Conservation (phyloP, 2,329 filamentous ascomycete genomes). For the Fusarium sp. region DNA sequence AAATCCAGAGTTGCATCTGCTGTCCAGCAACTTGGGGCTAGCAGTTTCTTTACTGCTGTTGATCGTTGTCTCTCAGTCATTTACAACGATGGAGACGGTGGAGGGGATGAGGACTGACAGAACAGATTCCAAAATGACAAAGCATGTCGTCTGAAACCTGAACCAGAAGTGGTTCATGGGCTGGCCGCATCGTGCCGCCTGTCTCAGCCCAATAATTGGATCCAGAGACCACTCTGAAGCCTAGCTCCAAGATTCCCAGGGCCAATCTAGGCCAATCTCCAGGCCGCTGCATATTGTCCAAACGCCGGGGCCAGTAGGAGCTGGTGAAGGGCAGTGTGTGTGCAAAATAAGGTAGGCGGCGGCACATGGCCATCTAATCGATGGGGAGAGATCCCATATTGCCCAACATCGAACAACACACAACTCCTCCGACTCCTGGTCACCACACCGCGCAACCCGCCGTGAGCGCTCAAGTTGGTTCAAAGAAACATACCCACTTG, state of each 20-base stretch:
- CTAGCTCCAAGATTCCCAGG: slow-evolving; percentile 36
- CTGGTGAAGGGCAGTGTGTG: slow-evolving; percentile 10
- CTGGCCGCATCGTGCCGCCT: slow-evolving; percentile 41
- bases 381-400: not conserved
- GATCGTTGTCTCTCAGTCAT: slow-evolving; percentile 32
- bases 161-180: slow-evolving; percentile 39
- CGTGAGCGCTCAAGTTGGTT: not conserved
- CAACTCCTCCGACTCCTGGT: not conserved
- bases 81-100: slow-evolving; percentile 19
- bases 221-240: slow-evolving; percentile 34
- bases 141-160: slow-evolving; percentile 35
- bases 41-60: slow-evolving; percentile 33
- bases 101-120: slow-evolving; percentile 5
- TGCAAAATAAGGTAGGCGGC: slow-evolving; percentile 2
- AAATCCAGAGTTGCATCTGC: slow-evolving; percentile 38
- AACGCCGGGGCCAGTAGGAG: slow-evolving; percentile 18
- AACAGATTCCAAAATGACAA: slow-evolving; percentile 9
- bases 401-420: not conserved
- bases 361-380: not conserved
- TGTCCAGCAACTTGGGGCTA: slow-evolving; percentile 31
- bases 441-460: not conserved
- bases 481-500: not conserved
- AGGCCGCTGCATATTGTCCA: slow-evolving; percentile 20
- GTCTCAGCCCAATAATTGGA: slow-evolving; percentile 45
- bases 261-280: slow-evolving; percentile 40